A percentile compares a stretch with the other conserved stretches of the same genome.
These are phyloP conservation scores for Cucumis hystrix DNA, from an alignment of 306 rosid genomes.

Conservation along the genomic window DNA sequence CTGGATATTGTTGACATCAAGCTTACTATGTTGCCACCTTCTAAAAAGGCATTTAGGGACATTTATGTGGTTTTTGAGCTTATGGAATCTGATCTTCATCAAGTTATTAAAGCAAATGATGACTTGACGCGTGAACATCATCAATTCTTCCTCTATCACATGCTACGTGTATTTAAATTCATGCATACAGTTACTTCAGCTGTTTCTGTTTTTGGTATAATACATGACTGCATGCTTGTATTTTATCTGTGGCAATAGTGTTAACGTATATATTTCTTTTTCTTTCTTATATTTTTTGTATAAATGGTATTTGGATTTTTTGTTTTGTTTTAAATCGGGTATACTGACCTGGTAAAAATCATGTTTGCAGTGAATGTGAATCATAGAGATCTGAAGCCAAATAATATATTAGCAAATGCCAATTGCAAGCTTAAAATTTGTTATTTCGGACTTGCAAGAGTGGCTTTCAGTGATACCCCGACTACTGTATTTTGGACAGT, in stretches of 20 bases:
- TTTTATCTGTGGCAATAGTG: not conserved
- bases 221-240: not conserved
- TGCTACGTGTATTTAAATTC: constrained; percentile 84
- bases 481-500: constrained; percentile 92
- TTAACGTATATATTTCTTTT: not conserved
- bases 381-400: constrained; percentile 94
- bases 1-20: constrained; percentile 96
- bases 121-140: constrained; percentile 88
- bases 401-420: constrained; percentile 91
- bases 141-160: constrained; percentile 90
- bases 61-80: constrained; percentile 92
- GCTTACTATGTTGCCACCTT: constrained; percentile 90
- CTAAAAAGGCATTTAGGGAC: constrained; percentile 81
- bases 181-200: constrained; percentile 66
- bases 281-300: not conserved
- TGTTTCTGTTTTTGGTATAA: not conserved
- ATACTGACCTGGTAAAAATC: constrained; percentile 6
- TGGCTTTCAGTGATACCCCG: constrained; percentile 75
- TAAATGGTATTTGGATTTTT: too few species aligned
- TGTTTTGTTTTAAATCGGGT: too few species aligned
- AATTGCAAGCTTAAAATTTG: constrained; percentile 95
- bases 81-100: constrained; percentile 98
- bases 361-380: constrained; percentile 75
- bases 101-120: constrained; percentile 94
- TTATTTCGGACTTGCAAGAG: constrained; percentile 94